A percentile compares a stretch with the other conserved stretches of the same genome.
phyloP scores from a whole-genome alignment of 2,329 filamentous ascomycete species.

The Talaromyces sp. region DNA sequence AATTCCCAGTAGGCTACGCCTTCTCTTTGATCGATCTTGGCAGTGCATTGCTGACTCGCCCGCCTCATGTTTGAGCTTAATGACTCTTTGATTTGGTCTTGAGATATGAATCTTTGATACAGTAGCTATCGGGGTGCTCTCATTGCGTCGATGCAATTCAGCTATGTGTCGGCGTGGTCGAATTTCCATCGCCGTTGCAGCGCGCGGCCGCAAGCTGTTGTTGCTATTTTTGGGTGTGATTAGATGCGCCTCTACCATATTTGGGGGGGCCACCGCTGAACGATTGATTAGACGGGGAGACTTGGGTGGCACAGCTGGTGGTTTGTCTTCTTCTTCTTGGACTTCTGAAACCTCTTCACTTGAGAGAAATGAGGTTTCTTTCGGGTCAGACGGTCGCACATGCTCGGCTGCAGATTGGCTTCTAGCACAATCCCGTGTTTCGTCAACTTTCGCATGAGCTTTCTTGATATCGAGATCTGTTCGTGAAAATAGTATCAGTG shows the following conservation, averaged over 20 bases:
- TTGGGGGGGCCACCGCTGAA: neutral
- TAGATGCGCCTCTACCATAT: neutral
- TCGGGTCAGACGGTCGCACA: neutral
- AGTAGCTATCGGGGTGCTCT: conserved; percentile 3
- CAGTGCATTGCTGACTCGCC: conserved; percentile 18
- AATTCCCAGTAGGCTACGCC: conserved; percentile 8
- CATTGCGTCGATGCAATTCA: conserved; percentile 17
- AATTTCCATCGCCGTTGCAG: conserved; percentile 13
- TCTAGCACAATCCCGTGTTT: neutral
- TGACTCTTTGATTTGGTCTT: neutral
- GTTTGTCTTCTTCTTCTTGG: conserved; percentile 16
- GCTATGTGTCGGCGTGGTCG: conserved; percentile 8
- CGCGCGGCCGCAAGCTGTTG: conserved; percentile 1
- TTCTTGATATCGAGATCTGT: neutral
- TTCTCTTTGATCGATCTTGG: conserved; percentile 19
- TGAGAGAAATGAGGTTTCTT: neutral
- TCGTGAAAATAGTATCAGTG: conserved; percentile 15
- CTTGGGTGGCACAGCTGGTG: conserved; percentile 29
- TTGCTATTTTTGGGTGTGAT: neutral
- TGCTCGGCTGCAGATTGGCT: neutral
- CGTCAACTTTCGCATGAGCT: neutral
- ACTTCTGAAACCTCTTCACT: neutral
- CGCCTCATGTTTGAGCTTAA: conserved; percentile 13
- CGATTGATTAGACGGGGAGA: conserved; percentile 24
- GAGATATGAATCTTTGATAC: conserved; percentile 1